phyloP scores from a whole-genome alignment of 495 filamentous ascomycete species.

The Talaromyces adpressus region DNA sequence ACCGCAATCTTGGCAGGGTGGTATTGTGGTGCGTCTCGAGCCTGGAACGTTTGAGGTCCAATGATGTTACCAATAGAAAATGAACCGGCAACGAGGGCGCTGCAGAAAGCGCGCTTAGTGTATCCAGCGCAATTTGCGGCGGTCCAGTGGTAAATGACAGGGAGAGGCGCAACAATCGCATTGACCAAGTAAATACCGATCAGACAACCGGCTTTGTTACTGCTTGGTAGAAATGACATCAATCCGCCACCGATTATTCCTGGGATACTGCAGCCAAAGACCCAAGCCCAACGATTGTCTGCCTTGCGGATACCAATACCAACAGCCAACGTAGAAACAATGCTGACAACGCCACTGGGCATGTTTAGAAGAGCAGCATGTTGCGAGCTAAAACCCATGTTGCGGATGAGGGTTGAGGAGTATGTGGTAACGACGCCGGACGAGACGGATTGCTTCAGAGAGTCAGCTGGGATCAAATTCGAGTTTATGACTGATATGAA shows the following conservation, averaged over 20 bases:
- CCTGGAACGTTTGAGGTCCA: slow-evolving; percentile 51
- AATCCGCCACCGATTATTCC: slow-evolving; percentile 50
- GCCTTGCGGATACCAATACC: slow-evolving; percentile 37
- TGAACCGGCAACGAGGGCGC: slow-evolving; percentile 47
- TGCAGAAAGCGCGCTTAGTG: slow-evolving; percentile 46
- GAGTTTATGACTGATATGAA: too few species aligned
- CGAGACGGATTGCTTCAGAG: slow-evolving; percentile 40
- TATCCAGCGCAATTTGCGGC: slow-evolving; percentile 42
- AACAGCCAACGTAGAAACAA: slow-evolving; percentile 47
- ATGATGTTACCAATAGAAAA: slow-evolving; percentile 59
- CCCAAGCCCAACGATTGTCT: slow-evolving; percentile 45
- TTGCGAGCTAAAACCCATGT: slow-evolving; percentile 49
- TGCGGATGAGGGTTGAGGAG: slow-evolving; percentile 51
- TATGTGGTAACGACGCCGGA: slow-evolving; percentile 56
- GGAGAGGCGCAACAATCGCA: slow-evolving; percentile 34
- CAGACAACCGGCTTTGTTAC: slow-evolving; percentile 42
- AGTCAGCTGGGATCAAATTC: background rate
- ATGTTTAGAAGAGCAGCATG: slow-evolving; percentile 56
- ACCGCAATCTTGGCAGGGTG: slow-evolving; percentile 57
- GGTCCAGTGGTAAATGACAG: slow-evolving; percentile 43
- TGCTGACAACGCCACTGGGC: slow-evolving; percentile 53
- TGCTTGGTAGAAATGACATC: slow-evolving; percentile 50
- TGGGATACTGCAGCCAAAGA: slow-evolving; percentile 34
- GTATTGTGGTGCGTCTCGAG: slow-evolving; percentile 27
- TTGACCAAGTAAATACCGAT: slow-evolving; percentile 62